These are phyloP conservation scores for Aspergillus bridgeri DNA, from an alignment of 495 filamentous ascomycete genomes.

Conservation along the genomic window DNA sequence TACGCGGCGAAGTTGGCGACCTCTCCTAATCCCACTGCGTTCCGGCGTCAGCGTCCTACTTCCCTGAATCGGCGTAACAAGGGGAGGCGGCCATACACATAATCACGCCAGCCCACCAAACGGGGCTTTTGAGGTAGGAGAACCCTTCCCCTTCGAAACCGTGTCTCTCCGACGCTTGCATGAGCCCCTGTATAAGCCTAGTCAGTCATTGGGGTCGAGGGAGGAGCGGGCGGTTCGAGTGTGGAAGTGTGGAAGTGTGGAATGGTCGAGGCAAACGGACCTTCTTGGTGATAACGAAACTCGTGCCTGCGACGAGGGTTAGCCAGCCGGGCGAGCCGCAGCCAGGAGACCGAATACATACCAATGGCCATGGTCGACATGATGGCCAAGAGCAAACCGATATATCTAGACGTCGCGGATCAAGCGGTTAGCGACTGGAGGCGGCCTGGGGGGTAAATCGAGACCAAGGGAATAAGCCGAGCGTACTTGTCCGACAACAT, in stretches of 20 bases:
- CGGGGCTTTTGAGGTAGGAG: constrained; percentile 83
- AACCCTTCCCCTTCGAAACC: constrained; percentile 97
- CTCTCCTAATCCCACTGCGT: constrained; percentile 74
- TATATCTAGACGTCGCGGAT: constrained; percentile 61
- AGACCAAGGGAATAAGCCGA: not conserved
- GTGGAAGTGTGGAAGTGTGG: constrained; percentile 8
- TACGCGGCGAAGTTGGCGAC: constrained; percentile 96
- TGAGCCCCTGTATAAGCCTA: constrained; percentile 62
- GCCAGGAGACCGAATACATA: constrained; percentile 39
- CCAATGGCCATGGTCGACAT: constrained; percentile 91
- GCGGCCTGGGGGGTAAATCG: constrained; percentile 12
- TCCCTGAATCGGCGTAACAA: not conserved
- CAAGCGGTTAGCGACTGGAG: constrained; percentile 32
- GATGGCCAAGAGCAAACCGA: constrained; percentile 86
- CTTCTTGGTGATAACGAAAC: constrained; percentile 94
- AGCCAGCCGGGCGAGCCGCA: constrained; percentile 3
- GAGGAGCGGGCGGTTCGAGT: not conserved
- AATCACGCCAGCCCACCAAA: constrained; percentile 92
- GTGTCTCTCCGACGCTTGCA: constrained; percentile 82
- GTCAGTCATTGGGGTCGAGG: constrained; percentile 16
- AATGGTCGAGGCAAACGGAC: constrained; percentile 42
- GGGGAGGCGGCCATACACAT: constrained; percentile 58
- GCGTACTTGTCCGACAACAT: constrained; percentile 88
- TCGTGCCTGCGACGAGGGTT: constrained; percentile 60
- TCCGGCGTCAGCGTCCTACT: constrained; percentile 18